Base-by-base conservation (phyloP, 768 basidiomycete species). In the Lactarius evosmus region DNA sequence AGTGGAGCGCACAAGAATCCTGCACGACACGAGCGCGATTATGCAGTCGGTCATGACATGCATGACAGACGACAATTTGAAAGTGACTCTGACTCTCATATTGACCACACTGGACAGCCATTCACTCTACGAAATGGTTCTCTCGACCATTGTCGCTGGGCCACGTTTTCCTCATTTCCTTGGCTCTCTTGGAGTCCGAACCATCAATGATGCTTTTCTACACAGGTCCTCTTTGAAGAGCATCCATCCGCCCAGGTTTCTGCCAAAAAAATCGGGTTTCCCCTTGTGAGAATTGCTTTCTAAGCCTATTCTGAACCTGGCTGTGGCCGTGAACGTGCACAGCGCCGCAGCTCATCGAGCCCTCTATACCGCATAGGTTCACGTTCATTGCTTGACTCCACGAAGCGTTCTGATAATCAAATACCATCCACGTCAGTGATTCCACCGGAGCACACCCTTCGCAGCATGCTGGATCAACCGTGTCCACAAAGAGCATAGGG, bases 401-500 rank as follows among this genome's bases (percentile, higher is more conserved):
- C 38, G 9, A 5, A 11, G 41, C 51, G 1, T 41, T 25, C 55
- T 17, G 85, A 86, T 5, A 82, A 86, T 68, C 82, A 1, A 74
- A 73, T 17, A 83, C 82, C 33, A 83, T 91, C 67, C 85, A 86
- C 69, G 80, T 95, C 64, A 88, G 91, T 75, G 72, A 74, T 60
- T 72, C 94, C 91, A 2, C 87, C 91, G 4, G 93, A 94, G 58
- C 93, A 95, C 74, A 85, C 95, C 61, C 73, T 95, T 29, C 86
- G 89, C 63, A 83, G 83, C 17, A 84, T 95, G 67, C 70, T 73
- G 56, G 79, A 83, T 64, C 78, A 95, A 52, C 83, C 87, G 82
- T 44, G 92, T 91, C 8, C 89, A 95, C 72, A 94, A 93, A 77
- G 92, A 95, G 72, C 93, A 95, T 92, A 88, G 53, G 93, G 86